Base-by-base conservation (phyloP, 176 grass and related monocot genomes). In the Carex myosuroides region DNA sequence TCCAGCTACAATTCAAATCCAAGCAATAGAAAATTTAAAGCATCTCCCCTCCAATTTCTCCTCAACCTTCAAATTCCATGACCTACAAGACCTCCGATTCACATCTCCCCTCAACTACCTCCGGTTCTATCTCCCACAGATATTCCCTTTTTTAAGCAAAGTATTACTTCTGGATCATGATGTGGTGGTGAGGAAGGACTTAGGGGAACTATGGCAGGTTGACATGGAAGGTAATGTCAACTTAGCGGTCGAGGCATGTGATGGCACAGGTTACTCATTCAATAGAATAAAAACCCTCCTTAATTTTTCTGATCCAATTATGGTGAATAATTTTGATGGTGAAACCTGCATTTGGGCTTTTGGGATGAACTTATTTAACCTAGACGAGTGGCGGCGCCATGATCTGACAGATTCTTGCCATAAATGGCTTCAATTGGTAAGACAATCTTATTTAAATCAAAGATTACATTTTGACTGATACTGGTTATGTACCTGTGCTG, bases 161-260 rank as follows among this genome's bases (percentile, higher is more conserved):
- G 57, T 98, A 85, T 24, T 98, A 88, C 88, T 98, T 84, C 84
- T 98, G 81, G 95, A 98, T 81, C 90, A 98, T 86, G 95, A 98
- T 89, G 91, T 94, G 20, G 89, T 98, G 69, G 87, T 98, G 26
- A 90, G 89, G 72, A 94, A 85, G 67, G 91, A 94, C 52, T 67
- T 94, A 3, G 88, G 72, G 44, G 79, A 30, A 70, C 84, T 98
- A 32, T 98, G 95, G 95, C 26, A 60, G 42, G 17, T 93, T 44
- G 85, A 93, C 87, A 89, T 93, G 91, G 84, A 89, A 64, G 86
- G 83, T 32, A 94, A 93, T 83, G 85, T 98, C 30, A 94, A 87
- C 79, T 92, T 86, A 79, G 92, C 88, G 21, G 87, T 94, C 50
- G 75, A 87, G 63, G 87, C 84, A 62, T 93, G 95, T 71, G 80